Conservation (phyloP, 1,284 basidiomycete species). For the Schizophyllum commune region DNA sequence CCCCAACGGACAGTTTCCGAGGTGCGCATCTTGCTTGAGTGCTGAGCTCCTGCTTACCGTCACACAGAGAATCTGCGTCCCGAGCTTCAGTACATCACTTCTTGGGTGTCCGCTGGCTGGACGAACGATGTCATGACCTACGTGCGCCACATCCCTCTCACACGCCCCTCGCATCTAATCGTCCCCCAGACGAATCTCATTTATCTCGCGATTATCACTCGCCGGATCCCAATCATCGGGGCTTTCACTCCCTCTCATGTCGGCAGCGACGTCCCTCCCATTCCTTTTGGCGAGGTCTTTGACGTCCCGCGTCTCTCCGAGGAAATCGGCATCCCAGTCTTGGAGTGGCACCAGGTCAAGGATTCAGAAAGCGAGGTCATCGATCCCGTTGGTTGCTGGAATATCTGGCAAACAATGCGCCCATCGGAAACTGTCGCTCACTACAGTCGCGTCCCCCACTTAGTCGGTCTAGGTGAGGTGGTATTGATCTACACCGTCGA, state of each 20-base stretch:
- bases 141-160: slow-evolving; percentile 22
- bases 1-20: slow-evolving; percentile 47
- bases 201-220: slow-evolving; percentile 56
- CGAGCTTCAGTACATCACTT: slow-evolving; percentile 57
- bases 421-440: slow-evolving; percentile 37
- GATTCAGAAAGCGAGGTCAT: slow-evolving; percentile 27
- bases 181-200: slow-evolving; percentile 49
- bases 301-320: slow-evolving; percentile 40
- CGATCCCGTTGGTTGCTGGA: slow-evolving; percentile 70
- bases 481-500: not conserved
- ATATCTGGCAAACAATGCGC: slow-evolving; percentile 49
- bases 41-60: not conserved
- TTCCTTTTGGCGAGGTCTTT: slow-evolving; percentile 46
- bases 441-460: slow-evolving; percentile 31
- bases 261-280: slow-evolving; percentile 31
- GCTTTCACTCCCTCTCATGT: slow-evolving; percentile 64
- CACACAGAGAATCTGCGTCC: slow-evolving; percentile 42
- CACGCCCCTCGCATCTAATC: not conserved
- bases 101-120: slow-evolving; percentile 66
- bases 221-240: slow-evolving; percentile 56
- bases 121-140: slow-evolving; percentile 69
- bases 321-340: slow-evolving; percentile 32
- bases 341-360: slow-evolving; percentile 53
- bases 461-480: slow-evolving; percentile 44
- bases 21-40: slow-evolving; percentile 23